These are phyloP conservation scores for Tolypocladium tropicale DNA, from an alignment of 2,329 filamentous ascomycete species.

Conservation along the genomic window DNA sequence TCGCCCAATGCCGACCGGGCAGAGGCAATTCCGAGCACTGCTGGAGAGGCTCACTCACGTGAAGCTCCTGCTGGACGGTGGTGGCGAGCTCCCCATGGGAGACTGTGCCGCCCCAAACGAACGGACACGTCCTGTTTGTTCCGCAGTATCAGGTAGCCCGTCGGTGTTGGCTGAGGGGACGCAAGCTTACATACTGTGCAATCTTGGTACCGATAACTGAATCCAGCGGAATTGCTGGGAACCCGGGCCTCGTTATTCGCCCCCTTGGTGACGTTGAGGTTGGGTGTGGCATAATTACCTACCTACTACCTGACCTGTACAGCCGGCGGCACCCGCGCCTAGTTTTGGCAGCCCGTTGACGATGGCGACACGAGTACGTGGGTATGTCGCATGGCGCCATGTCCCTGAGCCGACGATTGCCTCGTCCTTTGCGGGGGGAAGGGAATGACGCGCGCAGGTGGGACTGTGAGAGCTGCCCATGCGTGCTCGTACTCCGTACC, in stretches of 20 bases:
- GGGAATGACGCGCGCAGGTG: neutral
- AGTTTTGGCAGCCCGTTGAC: neutral
- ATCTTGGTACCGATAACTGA: neutral
- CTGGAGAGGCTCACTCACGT: slow-evolving; percentile 3
- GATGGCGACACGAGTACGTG: neutral
- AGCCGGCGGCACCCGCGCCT: neutral
- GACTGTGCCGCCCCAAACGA: neutral
- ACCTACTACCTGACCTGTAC: neutral
- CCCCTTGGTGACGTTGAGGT: neutral
- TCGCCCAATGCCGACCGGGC: slow-evolving; percentile 1
- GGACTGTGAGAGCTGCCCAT: neutral
- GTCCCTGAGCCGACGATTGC: neutral
- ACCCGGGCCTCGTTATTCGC: neutral
- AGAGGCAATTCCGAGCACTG: slow-evolving; percentile 17
- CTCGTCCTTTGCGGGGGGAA: neutral
- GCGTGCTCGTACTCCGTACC: too few relatives aligned
- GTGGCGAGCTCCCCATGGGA: neutral
- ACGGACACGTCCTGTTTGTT: neutral
- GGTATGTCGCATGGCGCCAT: neutral
- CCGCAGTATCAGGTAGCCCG: neutral
- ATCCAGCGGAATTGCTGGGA: neutral
- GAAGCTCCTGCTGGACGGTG: slow-evolving; percentile 5
- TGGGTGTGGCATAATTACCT: too few relatives aligned
- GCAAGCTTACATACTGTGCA: neutral
- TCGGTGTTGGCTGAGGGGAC: neutral